Base-by-base conservation (phyloP, 768 basidiomycete species). In the Plicaturopsis crispa region DNA sequence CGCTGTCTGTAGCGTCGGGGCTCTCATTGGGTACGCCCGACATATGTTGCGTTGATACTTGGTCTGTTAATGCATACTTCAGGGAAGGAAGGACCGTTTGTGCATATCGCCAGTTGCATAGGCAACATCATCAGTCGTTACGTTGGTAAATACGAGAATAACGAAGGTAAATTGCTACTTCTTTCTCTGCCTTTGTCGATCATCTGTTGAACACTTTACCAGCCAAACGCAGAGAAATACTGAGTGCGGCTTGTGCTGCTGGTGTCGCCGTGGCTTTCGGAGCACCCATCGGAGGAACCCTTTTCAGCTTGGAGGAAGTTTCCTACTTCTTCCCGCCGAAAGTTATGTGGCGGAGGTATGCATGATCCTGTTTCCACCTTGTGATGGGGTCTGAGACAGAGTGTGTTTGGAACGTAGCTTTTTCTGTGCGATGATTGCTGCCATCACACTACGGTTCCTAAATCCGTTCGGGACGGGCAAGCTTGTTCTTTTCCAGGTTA, bases 231-330 rank as follows among this genome's bases (percentile, higher is more conserved):
- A 79, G 96, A 34, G 96, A 98, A 63, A 81, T 99, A 38, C 65
- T 99, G 24, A 92, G 88, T 44, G 96, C 96, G 8, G 92, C 93
- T 20, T 89, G 91, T 55, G 96, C 94, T 5, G 96, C 96, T 17
- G 96, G 96, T 20, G 96, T 99, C 8, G 88, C 94, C 5, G 94
- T 98, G 18, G 89, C 93, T 0, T 97, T 98, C 53, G 94, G 94
- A 33, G 93, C 94, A 0, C 96, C 96, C 1, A 88, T 99, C 33
- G 94, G 90, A 17, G 90, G 91, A 10, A 90, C 88, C 1, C 56
- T 94, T 36, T 94, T 94, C 58, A 89, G 89, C 46, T 62, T 97
- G 47, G 94, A 98, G 59, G 94, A 98, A 57, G 92, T 94, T 5
- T 88, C 85, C 4, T 94, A 94, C 56, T 98, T 88, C 61, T 98